Conservation (phyloP, 2,329 filamentous ascomycete genomes). For the Scedosporium minutisporum region DNA sequence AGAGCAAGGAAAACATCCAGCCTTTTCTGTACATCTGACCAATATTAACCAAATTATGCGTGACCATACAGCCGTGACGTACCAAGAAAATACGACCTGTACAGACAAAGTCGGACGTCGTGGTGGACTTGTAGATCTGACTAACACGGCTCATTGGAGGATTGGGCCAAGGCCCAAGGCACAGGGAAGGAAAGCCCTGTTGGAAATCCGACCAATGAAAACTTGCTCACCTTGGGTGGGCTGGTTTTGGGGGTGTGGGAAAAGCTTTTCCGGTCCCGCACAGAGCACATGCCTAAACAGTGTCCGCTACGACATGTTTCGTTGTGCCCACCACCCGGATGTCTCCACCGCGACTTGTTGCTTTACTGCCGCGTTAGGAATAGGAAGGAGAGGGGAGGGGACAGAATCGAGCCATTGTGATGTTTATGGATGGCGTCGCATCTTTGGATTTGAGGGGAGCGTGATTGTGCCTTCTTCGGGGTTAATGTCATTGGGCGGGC, state of each 20-base stretch:
- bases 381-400: no score
- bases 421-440: no score
- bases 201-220: conserved; percentile 28
- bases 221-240: conserved; percentile 28
- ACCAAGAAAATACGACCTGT: not conserved
- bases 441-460: no score
- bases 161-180: conserved; percentile 5
- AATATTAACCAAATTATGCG: not conserved
- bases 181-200: conserved; percentile 5
- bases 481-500: no score
- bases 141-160: conserved; percentile 5
- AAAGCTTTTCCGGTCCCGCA: not conserved
- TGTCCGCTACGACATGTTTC: not conserved
- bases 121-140: not conserved
- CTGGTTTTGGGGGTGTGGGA: not conserved
- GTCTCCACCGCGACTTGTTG: no score
- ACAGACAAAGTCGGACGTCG: no score
- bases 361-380: no score
- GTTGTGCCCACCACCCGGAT: not conserved
- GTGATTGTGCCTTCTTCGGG: no score
- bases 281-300: not conserved
- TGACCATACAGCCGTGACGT: not conserved
- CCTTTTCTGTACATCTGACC: not conserved
- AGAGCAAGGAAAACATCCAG: no score
- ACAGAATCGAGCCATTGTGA: no score